phyloP scores from a whole-genome alignment of 176 grass and related monocot genomes.

The Avena eriantha region DNA sequence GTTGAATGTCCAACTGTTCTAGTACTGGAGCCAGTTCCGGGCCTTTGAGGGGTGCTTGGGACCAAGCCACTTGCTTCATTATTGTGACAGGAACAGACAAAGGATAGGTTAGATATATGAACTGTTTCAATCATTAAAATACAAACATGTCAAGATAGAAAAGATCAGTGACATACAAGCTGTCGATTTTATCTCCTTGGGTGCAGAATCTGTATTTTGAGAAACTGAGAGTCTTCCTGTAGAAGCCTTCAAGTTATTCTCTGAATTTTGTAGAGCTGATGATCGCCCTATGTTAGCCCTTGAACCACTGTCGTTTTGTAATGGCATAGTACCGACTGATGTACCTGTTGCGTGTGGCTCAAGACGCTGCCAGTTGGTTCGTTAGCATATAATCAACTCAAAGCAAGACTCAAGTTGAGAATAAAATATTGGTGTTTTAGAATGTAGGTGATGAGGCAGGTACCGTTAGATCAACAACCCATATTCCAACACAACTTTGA shows the following conservation, averaged over 20 bases:
- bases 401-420: neutral
- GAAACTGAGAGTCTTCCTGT: constrained; percentile 65
- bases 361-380: constrained; percentile 70
- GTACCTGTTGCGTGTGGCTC: constrained; percentile 74
- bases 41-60: constrained; percentile 76
- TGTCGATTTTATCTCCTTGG: constrained; percentile 76
- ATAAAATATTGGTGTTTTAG: constrained; percentile 2
- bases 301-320: constrained; percentile 78
- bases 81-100: constrained; percentile 47
- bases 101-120: constrained; percentile 35
- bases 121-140: constrained; percentile 32
- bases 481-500: constrained; percentile 99
- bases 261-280: constrained; percentile 83
- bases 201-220: constrained; percentile 73
- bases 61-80: constrained; percentile 64
- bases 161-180: constrained; percentile 61
- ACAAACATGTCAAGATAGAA: constrained; percentile 42
- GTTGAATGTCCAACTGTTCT: constrained; percentile 68
- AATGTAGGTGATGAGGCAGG: constrained; percentile 7
- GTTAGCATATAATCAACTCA: constrained; percentile 40
- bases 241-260: constrained; percentile 70
- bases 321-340: constrained; percentile 53
- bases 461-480: constrained; percentile 96
- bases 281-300: constrained; percentile 71
- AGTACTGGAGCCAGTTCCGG: constrained; percentile 52